Evolutionary conservation across 2,329 filamentous ascomycete species (phyloP).

Genomic region (Gnomoniopsis sp.): DNA sequence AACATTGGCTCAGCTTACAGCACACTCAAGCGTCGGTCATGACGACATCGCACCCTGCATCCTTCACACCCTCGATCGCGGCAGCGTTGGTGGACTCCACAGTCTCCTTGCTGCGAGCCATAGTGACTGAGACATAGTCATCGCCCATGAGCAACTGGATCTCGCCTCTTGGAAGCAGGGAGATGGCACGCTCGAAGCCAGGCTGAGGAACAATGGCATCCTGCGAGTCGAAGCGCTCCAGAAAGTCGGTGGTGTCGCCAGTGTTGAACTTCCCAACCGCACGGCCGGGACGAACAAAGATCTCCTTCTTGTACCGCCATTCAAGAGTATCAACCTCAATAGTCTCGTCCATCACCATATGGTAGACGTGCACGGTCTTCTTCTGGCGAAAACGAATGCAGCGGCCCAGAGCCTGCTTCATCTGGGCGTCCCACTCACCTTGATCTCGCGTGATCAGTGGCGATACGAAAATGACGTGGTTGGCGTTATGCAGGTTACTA

Average conservation of each 20-base stretch:
- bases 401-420: constrained; percentile 38
- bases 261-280: constrained; percentile 10
- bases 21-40: not conserved
- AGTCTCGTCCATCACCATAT: constrained; percentile 35
- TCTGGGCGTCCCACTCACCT: constrained; percentile 31
- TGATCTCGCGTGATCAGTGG: constrained; percentile 30
- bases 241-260: constrained; percentile 5
- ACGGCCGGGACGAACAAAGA: not conserved
- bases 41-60: not conserved
- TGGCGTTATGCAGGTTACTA: constrained; percentile 38
- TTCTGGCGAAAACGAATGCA: constrained; percentile 37
- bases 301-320: constrained; percentile 16
- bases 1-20: not conserved
- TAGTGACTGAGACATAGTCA: constrained; percentile 6
- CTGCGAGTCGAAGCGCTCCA: constrained; percentile 5
- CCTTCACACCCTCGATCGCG: not conserved
- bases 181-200: not conserved
- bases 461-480: constrained; percentile 39
- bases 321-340: constrained; percentile 38
- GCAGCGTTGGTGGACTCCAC: not conserved
- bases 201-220: not conserved
- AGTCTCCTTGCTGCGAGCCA: constrained; percentile 1
- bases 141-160: constrained; percentile 17
- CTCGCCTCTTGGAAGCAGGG: constrained; percentile 9
- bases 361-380: constrained; percentile 35